Conservation (phyloP, 2,329 filamentous ascomycete genomes). For the Myriosclerotinia curreyana region DNA sequence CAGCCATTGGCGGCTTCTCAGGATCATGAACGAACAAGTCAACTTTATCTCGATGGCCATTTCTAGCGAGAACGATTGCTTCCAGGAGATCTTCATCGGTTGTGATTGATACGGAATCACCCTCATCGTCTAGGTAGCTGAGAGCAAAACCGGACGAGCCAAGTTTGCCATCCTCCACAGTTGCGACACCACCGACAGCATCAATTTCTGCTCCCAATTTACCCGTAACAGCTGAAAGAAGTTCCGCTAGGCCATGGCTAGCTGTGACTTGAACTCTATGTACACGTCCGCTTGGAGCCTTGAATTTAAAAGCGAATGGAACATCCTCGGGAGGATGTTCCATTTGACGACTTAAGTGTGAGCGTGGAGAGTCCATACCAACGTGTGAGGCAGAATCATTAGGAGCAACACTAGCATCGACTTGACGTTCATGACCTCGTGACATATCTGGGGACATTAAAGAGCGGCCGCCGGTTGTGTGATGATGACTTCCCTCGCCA, state of each 20-base stretch:
- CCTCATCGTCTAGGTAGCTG: slow-evolving; percentile 95
- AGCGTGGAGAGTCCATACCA: slow-evolving; percentile 74
- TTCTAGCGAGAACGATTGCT: slow-evolving; percentile 79
- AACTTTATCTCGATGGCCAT: slow-evolving; percentile 81
- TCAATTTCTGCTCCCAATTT: slow-evolving; percentile 86
- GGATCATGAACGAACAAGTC: slow-evolving; percentile 96
- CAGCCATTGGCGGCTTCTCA: slow-evolving; percentile 76
- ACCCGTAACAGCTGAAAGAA: slow-evolving; percentile 71
- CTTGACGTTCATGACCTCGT: slow-evolving; percentile 62
- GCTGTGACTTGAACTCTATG: slow-evolving; percentile 85
- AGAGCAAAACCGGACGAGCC: slow-evolving; percentile 79
- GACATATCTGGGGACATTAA: slow-evolving; percentile 77
- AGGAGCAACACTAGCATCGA: slow-evolving; percentile 78
- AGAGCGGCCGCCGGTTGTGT: slow-evolving; percentile 64
- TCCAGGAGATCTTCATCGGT: slow-evolving; percentile 91
- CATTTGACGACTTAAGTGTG: slow-evolving; percentile 52
- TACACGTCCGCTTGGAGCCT: slow-evolving; percentile 90
- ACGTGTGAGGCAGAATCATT: slow-evolving; percentile 94
- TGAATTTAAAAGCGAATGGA: slow-evolving; percentile 98
- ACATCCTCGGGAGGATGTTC: slow-evolving; percentile 62
- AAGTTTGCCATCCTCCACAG: slow-evolving; percentile 75
- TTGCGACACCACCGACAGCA: slow-evolving; percentile 75
- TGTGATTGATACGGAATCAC: slow-evolving; percentile 94
- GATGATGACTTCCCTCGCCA: slow-evolving; percentile 76
- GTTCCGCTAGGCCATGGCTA: slow-evolving; percentile 73